Evolutionary conservation across 768 basidiomycete species (phyloP), one percentile per base, ranked within the genome.

Genomic region (Rickenella mellea): DNA sequence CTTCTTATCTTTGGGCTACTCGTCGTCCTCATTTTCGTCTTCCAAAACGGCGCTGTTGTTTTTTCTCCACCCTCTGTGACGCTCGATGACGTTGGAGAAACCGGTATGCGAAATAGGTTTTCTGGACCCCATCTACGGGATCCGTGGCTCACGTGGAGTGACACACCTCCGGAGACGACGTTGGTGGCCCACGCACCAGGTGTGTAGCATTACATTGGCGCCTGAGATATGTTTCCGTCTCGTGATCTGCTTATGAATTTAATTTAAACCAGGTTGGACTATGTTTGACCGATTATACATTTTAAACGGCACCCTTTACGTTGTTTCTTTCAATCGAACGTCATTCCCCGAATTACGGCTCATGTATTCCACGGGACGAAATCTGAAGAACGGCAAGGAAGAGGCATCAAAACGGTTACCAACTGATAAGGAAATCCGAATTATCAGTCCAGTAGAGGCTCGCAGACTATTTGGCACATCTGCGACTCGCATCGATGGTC

Each of bases 241-340:
- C 11, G 11, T n/a, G 25, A 14, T 17, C 20, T 52, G 48, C 10
- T 45, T 39, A 47, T 47, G 43, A 6, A 33, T 50, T 31, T 42
- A 48, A 25, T 44, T 45, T 19, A 40, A 22, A 40, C 30, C 54
- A 91, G 90, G 90, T 24, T 96, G 89, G 91, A 88, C 90, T 1
- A 78, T 92, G 40, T 80, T 91, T 46, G 87, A 92, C 62, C 76
- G 72, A 43, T 69, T 94, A 7, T 94, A 86, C 55, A 61, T 89
- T 43, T 65, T 78, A 51, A 87, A 89, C 49, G 88, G 88, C 33
- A 80, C 84, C 6, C 72, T 85, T 29, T 91, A 80, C 56, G 68
- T 93, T 49, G 88, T 97, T 31, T 75, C 82, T 3, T 78, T 90
- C 57, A 64, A 79, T 15, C 84, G 83, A 6, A 65, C 69, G 8